A percentile compares a stretch with the other conserved stretches of the same genome.
phyloP scores from a whole-genome alignment of 495 filamentous ascomycete genomes.

The Neurospora discreta region DNA sequence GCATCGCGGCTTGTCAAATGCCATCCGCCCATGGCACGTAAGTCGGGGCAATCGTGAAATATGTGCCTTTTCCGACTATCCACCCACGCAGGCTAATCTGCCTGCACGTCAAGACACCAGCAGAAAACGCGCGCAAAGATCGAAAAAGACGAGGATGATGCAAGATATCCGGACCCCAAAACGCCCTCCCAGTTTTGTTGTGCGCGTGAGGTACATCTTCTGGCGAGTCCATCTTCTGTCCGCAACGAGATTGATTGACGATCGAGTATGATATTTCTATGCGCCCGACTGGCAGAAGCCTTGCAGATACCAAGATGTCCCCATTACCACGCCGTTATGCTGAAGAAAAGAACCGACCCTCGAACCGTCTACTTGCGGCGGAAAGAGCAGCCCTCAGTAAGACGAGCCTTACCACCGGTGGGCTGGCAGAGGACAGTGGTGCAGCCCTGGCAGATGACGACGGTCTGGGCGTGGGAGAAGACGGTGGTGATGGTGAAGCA shows the following conservation, averaged over 20 bases:
- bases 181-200: constrained; percentile 40
- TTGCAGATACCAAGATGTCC: constrained; percentile 40
- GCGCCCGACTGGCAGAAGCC: constrained; percentile 37
- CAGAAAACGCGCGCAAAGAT: constrained; percentile 20
- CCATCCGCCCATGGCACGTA: constrained; percentile 17
- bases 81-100: constrained; percentile 41
- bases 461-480: constrained; percentile 99
- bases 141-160: constrained; percentile 43
- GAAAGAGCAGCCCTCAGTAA: constrained; percentile 99
- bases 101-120: constrained; percentile 22
- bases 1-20: constrained; percentile 37
- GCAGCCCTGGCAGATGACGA: constrained; percentile 98
- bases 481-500: constrained; percentile 99
- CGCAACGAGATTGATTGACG: constrained; percentile 40
- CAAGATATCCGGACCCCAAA: constrained; percentile 83
- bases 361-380: constrained; percentile 80
- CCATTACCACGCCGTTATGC: constrained; percentile 35
- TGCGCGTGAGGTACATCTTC: constrained; percentile 37
- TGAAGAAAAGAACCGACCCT: constrained; percentile 36
- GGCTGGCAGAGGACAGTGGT: constrained; percentile 96
- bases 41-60: constrained; percentile 34
- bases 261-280: constrained; percentile 32
- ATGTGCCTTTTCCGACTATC: constrained; percentile 39
- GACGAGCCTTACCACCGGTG: constrained; percentile 88
- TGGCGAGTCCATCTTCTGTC: constrained; percentile 68